These are phyloP conservation scores for Talaromyces wortmannii DNA, from an alignment of 495 filamentous ascomycete genomes.

Conservation along the genomic window DNA sequence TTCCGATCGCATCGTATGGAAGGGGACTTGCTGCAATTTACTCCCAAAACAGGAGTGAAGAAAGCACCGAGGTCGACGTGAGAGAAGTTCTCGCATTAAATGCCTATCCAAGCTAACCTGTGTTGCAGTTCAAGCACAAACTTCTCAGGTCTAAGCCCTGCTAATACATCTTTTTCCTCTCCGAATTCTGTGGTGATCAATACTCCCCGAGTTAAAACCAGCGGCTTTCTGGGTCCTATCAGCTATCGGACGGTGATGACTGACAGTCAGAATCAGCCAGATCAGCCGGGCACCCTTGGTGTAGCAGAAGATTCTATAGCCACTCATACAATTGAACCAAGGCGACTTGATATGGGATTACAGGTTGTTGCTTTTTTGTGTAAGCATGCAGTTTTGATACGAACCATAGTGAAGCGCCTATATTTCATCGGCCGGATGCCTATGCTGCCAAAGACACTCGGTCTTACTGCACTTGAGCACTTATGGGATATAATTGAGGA, in stretches of 20 bases:
- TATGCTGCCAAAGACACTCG: conserved; percentile 2
- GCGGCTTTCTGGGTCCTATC: conserved; percentile 27
- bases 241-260: conserved; percentile 22
- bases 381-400: background rate
- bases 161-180: background rate
- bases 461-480: conserved; percentile 1
- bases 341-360: conserved; percentile 3
- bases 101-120: background rate
- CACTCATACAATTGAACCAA: conserved; percentile 4
- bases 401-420: background rate
- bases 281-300: background rate
- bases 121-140: background rate
- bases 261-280: background rate
- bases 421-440: conserved; percentile 1
- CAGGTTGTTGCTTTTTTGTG: conserved; percentile 1
- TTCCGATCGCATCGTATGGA: background rate
- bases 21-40: background rate
- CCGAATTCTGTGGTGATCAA: background rate
- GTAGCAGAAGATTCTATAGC: background rate
- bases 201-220: background rate
- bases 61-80: background rate
- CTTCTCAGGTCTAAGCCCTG: background rate
- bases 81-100: background rate
- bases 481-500: background rate
- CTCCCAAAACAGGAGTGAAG: background rate